phyloP scores from a whole-genome alignment of 2,329 filamentous ascomycete species.

The Fusarium sp. region DNA sequence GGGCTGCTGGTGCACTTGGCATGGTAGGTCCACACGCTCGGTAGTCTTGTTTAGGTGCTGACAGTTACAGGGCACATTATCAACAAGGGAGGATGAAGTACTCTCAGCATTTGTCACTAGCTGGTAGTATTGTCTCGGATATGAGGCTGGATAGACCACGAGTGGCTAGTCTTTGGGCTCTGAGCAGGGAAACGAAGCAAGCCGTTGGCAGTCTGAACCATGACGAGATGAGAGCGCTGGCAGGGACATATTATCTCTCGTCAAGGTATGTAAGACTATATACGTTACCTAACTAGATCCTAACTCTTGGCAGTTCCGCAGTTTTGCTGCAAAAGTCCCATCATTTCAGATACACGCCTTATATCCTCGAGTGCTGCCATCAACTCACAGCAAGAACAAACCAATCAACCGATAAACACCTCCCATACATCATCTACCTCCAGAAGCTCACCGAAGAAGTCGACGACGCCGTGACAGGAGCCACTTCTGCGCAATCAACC shows the following conservation, averaged over 20 bases:
- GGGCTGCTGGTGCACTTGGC: conserved; percentile 47
- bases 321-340: conserved; percentile 48
- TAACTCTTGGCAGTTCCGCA: conserved; percentile 17
- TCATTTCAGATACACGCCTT: conserved; percentile 42
- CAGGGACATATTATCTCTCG: conserved; percentile 48
- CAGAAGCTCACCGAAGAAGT: conserved; percentile 48
- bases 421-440: conserved; percentile 46
- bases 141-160: conserved; percentile 46
- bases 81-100: conserved; percentile 45
- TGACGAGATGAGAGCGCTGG: conserved; percentile 46
- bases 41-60: conserved; percentile 3
- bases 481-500: conserved; percentile 1
- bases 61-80: conserved; percentile 46
- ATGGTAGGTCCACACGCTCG: conserved; percentile 37
- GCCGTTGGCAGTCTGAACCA: conserved; percentile 29
- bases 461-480: conserved; percentile 41
- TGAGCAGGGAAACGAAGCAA: conserved; percentile 39
- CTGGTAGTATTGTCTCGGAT: conserved; percentile 47
- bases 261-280: conserved; percentile 39
- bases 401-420: conserved; percentile 42
- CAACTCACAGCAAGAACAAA: conserved; percentile 21
- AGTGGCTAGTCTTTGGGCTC: conserved; percentile 43
- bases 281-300: rapidly evolving
- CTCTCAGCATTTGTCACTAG: conserved; percentile 47
- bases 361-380: conserved; percentile 44